Conservation (phyloP, 2,329 filamentous ascomycete genomes). For the Aspergillus proliferans region DNA sequence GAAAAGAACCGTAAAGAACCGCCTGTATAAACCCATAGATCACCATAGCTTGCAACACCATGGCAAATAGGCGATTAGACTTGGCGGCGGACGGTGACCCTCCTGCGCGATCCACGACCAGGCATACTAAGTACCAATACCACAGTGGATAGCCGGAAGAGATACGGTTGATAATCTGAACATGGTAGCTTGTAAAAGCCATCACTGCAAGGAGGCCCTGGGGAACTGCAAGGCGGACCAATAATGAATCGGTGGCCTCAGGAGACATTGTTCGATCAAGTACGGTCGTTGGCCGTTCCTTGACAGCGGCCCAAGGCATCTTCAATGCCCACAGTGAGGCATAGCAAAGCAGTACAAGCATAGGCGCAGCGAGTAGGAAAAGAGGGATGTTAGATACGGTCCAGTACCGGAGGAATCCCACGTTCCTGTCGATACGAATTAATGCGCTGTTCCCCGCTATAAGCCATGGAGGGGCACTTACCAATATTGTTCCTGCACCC, state of each 20-base stretch:
- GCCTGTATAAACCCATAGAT: constrained; percentile 80
- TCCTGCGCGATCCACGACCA: constrained; percentile 17
- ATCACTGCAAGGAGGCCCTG: constrained; percentile 67
- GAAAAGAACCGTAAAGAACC: constrained; percentile 77
- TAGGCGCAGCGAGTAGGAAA: constrained; percentile 75
- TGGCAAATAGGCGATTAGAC: constrained; percentile 14
- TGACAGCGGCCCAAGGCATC: constrained; percentile 12
- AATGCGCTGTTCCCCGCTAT: not conserved
- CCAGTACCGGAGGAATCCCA: constrained; percentile 88
- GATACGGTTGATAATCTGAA: constrained; percentile 87
- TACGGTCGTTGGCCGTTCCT: constrained; percentile 7
- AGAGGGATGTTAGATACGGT: constrained; percentile 76
- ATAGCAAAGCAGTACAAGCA: constrained; percentile 60
- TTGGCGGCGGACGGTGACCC: constrained; percentile 7
- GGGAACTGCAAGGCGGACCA: constrained; percentile 58
- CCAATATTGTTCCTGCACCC: constrained; percentile 88
- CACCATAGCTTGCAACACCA: constrained; percentile 61
- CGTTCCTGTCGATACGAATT: constrained; percentile 57
- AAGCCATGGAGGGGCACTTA: constrained; percentile 42
- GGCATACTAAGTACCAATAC: constrained; percentile 71
- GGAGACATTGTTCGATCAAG: constrained; percentile 6
- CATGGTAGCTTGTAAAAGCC: constrained; percentile 75
- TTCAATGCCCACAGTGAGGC: constrained; percentile 52
- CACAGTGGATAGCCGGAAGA: constrained; percentile 83
- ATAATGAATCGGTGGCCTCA: constrained; percentile 20